A percentile compares a stretch with the other conserved stretches of the same genome.
phyloP scores from a whole-genome alignment of 768 basidiomycete genomes.

The Tubosaeta sp. region DNA sequence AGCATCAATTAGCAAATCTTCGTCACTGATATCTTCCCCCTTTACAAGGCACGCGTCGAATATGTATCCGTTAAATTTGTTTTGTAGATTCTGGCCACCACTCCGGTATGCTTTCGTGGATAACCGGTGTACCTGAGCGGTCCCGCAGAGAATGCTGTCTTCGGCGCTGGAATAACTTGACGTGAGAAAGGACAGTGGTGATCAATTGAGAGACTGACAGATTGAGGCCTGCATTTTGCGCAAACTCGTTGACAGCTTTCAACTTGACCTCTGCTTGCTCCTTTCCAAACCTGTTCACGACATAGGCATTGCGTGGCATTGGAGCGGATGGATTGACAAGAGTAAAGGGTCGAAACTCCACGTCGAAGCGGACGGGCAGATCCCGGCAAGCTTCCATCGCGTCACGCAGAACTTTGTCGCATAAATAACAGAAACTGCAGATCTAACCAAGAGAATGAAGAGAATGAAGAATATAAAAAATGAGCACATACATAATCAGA shows the following conservation, averaged over 20 bases:
- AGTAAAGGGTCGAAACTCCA: constrained; percentile 31
- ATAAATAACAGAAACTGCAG: constrained; percentile 36
- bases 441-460: constrained; percentile 17
- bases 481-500: constrained; percentile 27
- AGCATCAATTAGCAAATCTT: constrained; percentile 31
- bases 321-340: constrained; percentile 12
- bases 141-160: constrained; percentile 35
- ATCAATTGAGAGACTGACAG: constrained; percentile 16
- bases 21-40: constrained; percentile 32
- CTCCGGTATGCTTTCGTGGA: constrained; percentile 36
- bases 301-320: constrained; percentile 18
- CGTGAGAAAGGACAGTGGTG: not conserved
- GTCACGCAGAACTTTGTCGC: constrained; percentile 29
- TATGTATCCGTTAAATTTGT: constrained; percentile 31
- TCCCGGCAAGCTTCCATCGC: constrained; percentile 31
- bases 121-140: constrained; percentile 41
- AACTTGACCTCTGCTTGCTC: constrained; percentile 22
- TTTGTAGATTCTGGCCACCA: constrained; percentile 37
- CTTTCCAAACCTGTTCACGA: constrained; percentile 21
- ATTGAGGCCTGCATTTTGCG: constrained; percentile 20
- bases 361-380: constrained; percentile 29
- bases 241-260: constrained; percentile 21
- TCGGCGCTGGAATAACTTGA: constrained; percentile 24
- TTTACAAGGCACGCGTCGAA: constrained; percentile 39
- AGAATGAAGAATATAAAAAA: not conserved